These are phyloP conservation scores for Saccharum hybrid DNA, from an alignment of 202 grass and related monocot genomes.

Conservation along the genomic window DNA sequence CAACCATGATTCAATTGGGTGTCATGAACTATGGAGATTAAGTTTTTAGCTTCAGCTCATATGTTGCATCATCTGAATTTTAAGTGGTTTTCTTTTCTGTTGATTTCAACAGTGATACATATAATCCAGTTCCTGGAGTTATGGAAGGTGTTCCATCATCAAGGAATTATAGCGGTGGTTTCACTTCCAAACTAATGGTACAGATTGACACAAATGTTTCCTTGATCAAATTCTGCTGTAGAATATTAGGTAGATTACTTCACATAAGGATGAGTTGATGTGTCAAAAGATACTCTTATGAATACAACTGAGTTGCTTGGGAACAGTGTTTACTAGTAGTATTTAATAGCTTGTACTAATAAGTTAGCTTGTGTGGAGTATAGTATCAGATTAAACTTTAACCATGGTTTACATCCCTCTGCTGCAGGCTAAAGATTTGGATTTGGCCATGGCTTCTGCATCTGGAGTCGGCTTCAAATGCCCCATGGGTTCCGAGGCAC, in stretches of 20 bases:
- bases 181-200: conserved; percentile 95
- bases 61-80: conserved; percentile 38
- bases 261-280: neutral
- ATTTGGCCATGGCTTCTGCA: conserved; percentile 62
- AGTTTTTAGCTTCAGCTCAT: neutral
- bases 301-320: conserved; percentile 4
- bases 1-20: neutral
- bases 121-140: conserved; percentile 96
- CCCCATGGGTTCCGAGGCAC: conserved; percentile 66
- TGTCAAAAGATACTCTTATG: neutral
- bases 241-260: neutral
- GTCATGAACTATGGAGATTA: neutral
- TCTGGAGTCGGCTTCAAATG: conserved; percentile 59
- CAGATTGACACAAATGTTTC: neutral
- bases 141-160: conserved; percentile 77
- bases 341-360: neutral
- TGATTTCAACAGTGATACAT: conserved; percentile 65
- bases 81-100: conserved; percentile 12
- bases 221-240: neutral
- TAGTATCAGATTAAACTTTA: neutral
- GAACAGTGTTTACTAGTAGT: neutral
- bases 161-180: conserved; percentile 84
- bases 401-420: conserved; percentile 26
- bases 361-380: neutral
- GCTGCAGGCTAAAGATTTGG: conserved; percentile 86